Base-by-base conservation (phyloP, 441 rosid genomes). In the Adansonia grandidieri region DNA sequence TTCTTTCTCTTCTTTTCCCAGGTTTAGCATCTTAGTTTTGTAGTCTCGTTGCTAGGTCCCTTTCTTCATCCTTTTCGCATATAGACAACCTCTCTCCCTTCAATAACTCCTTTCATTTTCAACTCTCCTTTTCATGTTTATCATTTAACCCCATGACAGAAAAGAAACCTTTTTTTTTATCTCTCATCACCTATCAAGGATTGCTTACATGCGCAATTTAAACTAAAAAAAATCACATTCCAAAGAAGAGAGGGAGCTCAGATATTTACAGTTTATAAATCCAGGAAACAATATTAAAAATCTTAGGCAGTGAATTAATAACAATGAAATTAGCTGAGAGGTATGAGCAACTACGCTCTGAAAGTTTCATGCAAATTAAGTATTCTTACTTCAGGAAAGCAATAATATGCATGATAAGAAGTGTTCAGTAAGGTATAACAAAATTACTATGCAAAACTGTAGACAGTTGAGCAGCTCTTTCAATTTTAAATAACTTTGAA, bases 401-500 rank as follows among this genome's bases (percentile, higher is more conserved):
- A 56, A 72, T 57, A 71, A 50, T 37, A 63, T 56, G 37, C 73
- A 66, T 64, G 14, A 50, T 75, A 11, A 61, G 68, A 37, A 20
- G 47, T 32, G 20, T 8, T 40, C 69, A 15, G 11, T 37, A 64
- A 64, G 69, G 47, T 64, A 32, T 32, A 64, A 64, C 9, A 32
- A 44, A 67, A 67, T 2, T 45, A 47, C 11, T 20, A 11, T 1
- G 1, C 15, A 68, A 1, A 54, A 45, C 28, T 37, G 15, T 40
- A 10, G 37, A 11, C 15, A 19, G 67, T n/a, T 5, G 40, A 17
- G 15, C 48, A 40, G 65, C 17, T 10, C 56, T 68, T 47, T 44
- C 73, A 20, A 68, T 68, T 61, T 17, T 14, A 42, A 5, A 65
- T 4, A 70, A 54, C 3, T 6, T 7, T 2, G 24, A 19, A 4